Evolutionary conservation across 2,329 filamentous ascomycete species (phyloP).

Genomic region (Ceratocystis colombiana): DNA sequence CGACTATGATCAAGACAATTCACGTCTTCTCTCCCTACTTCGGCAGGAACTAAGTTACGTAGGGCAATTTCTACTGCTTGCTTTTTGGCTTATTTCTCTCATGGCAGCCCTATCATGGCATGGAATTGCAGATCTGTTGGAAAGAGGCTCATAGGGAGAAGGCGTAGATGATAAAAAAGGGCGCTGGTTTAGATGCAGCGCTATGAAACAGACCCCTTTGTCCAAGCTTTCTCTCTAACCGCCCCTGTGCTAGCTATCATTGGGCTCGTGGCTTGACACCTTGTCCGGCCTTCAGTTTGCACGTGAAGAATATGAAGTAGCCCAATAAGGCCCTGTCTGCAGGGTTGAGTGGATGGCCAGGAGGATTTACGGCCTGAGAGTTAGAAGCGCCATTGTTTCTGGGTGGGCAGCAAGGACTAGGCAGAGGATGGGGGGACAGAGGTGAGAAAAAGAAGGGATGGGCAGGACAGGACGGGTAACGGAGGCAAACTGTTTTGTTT

Average conservation of each 20-base stretch:
- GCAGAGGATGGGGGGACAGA: background rate
- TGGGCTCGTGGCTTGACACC: constrained; percentile 2
- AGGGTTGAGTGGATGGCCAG: background rate
- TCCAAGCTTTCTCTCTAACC: background rate
- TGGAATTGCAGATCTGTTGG: background rate
- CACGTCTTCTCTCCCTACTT: too few relatives aligned
- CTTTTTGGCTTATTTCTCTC: too few relatives aligned
- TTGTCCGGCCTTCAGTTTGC: background rate
- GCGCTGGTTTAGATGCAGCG: background rate
- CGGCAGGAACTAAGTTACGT: too few relatives aligned
- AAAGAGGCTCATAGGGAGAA: background rate
- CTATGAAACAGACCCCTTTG: background rate
- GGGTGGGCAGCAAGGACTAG: background rate
- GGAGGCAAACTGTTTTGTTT: constrained; percentile 1
- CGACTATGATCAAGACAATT: too few relatives aligned
- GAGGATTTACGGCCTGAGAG: background rate
- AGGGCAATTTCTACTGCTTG: too few relatives aligned
- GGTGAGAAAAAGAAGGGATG: background rate
- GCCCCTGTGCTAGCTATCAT: background rate
- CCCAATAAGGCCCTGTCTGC: background rate
- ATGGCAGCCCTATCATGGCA: too few relatives aligned
- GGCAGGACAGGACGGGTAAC: background rate
- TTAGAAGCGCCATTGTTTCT: background rate
- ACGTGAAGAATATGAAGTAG: background rate
- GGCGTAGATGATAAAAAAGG: background rate